Base-by-base conservation (phyloP, 805 yeast genomes). In the Candida koratica region DNA sequence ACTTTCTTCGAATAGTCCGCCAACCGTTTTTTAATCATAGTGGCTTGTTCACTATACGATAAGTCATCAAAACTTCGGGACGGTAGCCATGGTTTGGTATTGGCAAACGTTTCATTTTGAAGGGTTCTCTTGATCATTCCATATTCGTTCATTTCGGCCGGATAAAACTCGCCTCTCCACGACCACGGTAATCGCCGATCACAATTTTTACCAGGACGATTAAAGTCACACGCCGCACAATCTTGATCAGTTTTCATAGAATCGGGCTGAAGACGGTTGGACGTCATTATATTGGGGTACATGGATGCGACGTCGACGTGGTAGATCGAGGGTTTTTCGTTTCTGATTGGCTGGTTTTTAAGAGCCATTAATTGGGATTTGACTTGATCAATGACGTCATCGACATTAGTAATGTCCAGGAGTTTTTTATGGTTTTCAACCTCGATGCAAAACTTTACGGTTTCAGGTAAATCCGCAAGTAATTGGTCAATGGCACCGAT, bases 301-400 rank as follows among this genome's bases (percentile, higher is more conserved):
- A 93, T 93, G 1, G 98, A 93, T 1, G 99, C 97, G 34, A 93
- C 99, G 67, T 93, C 99, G 24, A 94, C 96, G 54, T 93, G 99
- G 51, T 94, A 93, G 44, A 93, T 93, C 31, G 85, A 66, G 0
- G 99, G 99, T 8, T 67, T 65, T 50, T 93, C 97, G 9, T 58
- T 56, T 47, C 97, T 69, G 24, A 68, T 68, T 1, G 90, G 89
- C 25, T 71, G 70, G 1, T 66, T 56, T 42, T 75, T 79, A 34
- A 93, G 60, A 2, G 71, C 84, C n/a, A 71, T 40, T 10, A 93
- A 64, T 46, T 67, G 66, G 0, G 52, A 46, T 27, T 69, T 70
- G 39, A 94, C 80, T 25, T 73, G 63, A 5, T 74, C 59, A 51
- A 77, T 73, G 13, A 93, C 72, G 47, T 84, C 94, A 8, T 87